A percentile compares a stretch with the other conserved stretches of the same genome.
phyloP scores from a whole-genome alignment of 306 rosid genomes.

The Hippophae rhamnoides region DNA sequence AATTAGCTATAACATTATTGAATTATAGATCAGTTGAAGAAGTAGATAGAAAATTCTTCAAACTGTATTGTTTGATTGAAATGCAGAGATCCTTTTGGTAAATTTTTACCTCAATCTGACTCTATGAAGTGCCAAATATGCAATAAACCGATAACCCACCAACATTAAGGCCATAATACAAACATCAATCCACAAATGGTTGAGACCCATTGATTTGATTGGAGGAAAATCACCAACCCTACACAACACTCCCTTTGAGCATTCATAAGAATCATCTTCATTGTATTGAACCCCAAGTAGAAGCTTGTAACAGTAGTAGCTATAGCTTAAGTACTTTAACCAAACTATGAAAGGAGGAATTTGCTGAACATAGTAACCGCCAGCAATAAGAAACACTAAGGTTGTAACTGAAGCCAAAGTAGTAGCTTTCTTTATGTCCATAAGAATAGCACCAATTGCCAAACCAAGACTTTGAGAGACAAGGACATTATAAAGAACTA shows the following conservation, averaged over 20 bases:
- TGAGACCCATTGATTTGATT: slow-evolving; percentile 66
- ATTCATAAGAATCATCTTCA: slow-evolving; percentile 65
- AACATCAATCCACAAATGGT: slow-evolving; percentile 74
- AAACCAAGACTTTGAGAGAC: slow-evolving; percentile 93
- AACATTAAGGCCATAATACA: slow-evolving; percentile 74
- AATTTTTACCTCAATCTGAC: slow-evolving; percentile 42
- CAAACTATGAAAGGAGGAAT: slow-evolving; percentile 88
- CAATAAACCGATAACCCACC: slow-evolving; percentile 73
- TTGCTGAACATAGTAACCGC: slow-evolving; percentile 87
- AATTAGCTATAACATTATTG: slow-evolving; percentile 16
- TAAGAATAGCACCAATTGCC: slow-evolving; percentile 88
- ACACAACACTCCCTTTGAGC: slow-evolving; percentile 59
- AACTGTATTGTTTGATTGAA: slow-evolving; percentile 12
- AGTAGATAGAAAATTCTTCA: slow-evolving; percentile 31
- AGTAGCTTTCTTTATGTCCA: slow-evolving; percentile 92
- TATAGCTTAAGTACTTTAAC: slow-evolving; percentile 88
- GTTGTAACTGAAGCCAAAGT: slow-evolving; percentile 95
- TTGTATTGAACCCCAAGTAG: slow-evolving; percentile 81
- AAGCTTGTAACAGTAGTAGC: slow-evolving; percentile 94
- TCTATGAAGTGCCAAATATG: slow-evolving; percentile 74
- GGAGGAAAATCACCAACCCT: slow-evolving; percentile 65
- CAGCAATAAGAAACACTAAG: slow-evolving; percentile 90
- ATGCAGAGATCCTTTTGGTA: background rate
- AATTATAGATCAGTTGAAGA: slow-evolving; percentile 40
- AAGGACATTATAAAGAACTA: slow-evolving; percentile 85